Evolutionary conservation across 2,329 filamentous ascomycete genomes (phyloP).

Genomic region (Colletotrichum lentis): DNA sequence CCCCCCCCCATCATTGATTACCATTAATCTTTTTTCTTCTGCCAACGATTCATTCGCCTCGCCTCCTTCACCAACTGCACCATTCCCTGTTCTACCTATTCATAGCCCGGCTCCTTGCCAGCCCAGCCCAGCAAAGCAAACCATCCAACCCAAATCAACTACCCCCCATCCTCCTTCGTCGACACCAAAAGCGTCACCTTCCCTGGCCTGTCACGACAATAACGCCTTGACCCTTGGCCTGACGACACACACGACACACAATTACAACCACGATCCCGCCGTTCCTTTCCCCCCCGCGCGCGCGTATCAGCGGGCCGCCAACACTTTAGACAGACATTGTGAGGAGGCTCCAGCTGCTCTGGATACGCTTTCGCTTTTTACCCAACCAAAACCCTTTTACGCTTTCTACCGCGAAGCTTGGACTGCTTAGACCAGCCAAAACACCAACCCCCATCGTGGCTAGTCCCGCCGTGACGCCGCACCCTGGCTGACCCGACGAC

Average conservation of each 20-base stretch:
- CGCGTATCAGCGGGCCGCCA: not conserved
- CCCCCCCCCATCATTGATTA: not conserved
- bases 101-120: constrained; percentile 29
- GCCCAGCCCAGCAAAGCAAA: constrained; percentile 30
- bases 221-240: not conserved
- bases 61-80: constrained; percentile 25
- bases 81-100: constrained; percentile 37
- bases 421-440: not conserved
- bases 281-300: not conserved
- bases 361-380: not conserved
- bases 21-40: not conserved
- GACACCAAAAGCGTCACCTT: constrained; percentile 21
- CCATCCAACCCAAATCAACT: constrained; percentile 27
- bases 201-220: constrained; percentile 26
- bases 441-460: not conserved
- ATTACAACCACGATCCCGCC: not conserved
- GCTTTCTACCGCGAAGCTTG: not conserved
- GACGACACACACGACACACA: constrained; percentile 7
- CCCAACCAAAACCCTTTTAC: not conserved
- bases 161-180: constrained; percentile 8
- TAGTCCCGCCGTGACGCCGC: constrained; percentile 17
- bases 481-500: constrained; percentile 31
- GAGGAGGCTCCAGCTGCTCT: not conserved
- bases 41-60: constrained; percentile 9
- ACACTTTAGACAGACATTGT: not conserved